These are phyloP conservation scores for Leccinum subrobustum DNA, from an alignment of 1,284 basidiomycete genomes.

Conservation along the genomic window DNA sequence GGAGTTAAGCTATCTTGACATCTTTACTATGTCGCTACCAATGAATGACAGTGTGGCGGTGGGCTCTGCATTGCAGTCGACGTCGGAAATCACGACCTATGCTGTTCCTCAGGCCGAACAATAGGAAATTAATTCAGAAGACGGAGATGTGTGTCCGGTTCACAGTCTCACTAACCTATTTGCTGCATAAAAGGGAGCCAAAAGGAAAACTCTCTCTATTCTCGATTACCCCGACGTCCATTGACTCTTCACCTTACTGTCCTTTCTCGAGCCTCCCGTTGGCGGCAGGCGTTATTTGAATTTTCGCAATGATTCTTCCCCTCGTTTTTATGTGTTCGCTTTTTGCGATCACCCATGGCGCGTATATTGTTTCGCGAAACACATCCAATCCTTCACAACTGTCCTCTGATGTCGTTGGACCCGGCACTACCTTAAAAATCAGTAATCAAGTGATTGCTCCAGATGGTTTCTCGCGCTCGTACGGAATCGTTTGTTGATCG, in stretches of 20 bases:
- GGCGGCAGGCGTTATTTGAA: not conserved
- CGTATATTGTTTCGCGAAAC: not conserved
- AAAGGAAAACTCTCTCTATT: not conserved
- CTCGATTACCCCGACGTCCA: not conserved
- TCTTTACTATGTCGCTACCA: not conserved
- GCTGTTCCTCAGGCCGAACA: not conserved
- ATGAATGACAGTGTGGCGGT: not conserved
- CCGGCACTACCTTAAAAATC: slow-evolving; percentile 34
- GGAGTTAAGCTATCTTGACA: not conserved
- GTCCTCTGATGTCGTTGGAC: slow-evolving; percentile 25
- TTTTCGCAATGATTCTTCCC: not conserved
- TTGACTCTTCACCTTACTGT: not conserved
- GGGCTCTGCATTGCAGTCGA: not conserved
- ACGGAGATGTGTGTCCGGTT: not conserved
- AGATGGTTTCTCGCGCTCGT: slow-evolving; percentile 42
- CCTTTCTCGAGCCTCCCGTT: not conserved
- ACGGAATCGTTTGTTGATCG: slow-evolving; percentile 5
- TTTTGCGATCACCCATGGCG: not conserved
- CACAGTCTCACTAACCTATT: not conserved
- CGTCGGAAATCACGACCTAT: not conserved
- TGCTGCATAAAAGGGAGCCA: not conserved
- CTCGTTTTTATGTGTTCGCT: not conserved
- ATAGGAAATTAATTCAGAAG: not conserved
- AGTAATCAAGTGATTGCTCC: slow-evolving; percentile 38
- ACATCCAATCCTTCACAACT: not conserved